phyloP scores from a whole-genome alignment of 352 stramenopile species.

The Phytopythium helicoides region DNA sequence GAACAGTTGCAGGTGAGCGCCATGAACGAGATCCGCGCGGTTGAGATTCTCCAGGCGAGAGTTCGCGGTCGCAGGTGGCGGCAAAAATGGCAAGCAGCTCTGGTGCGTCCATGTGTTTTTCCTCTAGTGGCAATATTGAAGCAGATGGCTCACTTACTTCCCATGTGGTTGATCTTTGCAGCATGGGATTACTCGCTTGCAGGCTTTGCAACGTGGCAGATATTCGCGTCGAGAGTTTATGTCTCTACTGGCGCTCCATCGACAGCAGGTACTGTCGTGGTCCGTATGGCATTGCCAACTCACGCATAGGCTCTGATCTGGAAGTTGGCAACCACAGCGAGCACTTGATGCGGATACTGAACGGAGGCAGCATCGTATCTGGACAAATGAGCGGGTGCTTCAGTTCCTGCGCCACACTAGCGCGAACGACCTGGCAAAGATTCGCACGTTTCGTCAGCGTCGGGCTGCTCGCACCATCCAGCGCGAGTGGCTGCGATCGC shows the following conservation, averaged over 20 bases:
- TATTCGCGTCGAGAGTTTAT: conserved; percentile 53
- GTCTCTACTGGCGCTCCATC: conserved; percentile 44
- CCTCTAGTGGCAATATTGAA: too few species aligned
- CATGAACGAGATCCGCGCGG: conserved; percentile 17
- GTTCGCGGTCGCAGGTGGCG: conserved; percentile 40
- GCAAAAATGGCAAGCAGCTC: conserved; percentile 15
- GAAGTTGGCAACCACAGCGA: too few species aligned
- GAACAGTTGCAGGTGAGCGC: neutral
- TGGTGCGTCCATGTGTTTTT: too few species aligned
- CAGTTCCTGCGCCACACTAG: conserved; percentile 65
- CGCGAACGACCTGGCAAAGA: conserved; percentile 34
- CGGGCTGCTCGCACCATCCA: conserved; percentile 42
- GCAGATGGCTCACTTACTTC: conserved; percentile 5
- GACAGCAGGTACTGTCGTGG: conserved; percentile 29
- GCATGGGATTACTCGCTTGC: conserved; percentile 48
- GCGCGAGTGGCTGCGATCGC: conserved; percentile 28
- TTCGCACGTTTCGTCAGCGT: conserved; percentile 44
- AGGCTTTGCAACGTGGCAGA: conserved; percentile 55
- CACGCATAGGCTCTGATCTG: too few species aligned
- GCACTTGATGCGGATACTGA: conserved; percentile 40
- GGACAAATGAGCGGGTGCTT: conserved; percentile 61
- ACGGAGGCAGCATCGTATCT: conserved; percentile 47
- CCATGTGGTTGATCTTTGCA: conserved; percentile 12
- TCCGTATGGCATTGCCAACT: too few species aligned
- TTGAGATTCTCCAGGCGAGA: conserved; percentile 50